These are phyloP conservation scores for Casuarina glauca DNA, from an alignment of 306 rosid species.

Conservation along the genomic window DNA sequence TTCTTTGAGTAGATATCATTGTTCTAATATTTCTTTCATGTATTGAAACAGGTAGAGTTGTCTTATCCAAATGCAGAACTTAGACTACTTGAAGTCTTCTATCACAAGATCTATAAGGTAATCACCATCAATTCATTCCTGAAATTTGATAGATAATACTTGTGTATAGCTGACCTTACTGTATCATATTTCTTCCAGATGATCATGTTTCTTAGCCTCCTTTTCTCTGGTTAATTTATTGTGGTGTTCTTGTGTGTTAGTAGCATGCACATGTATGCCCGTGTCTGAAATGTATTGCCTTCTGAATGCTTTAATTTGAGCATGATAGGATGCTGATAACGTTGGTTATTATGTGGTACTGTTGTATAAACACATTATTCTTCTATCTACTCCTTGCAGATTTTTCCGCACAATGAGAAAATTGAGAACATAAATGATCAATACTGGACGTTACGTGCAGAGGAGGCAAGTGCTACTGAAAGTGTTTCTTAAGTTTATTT, in stretches of 20 bases:
- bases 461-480: conserved; percentile 50
- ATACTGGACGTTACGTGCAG: conserved; percentile 80
- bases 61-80: conserved; percentile 83
- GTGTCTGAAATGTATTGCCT: neutral
- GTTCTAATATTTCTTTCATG: neutral
- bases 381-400: conserved; percentile 38
- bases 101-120: conserved; percentile 96
- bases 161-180: neutral
- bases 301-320: neutral
- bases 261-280: no score
- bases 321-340: neutral
- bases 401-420: conserved; percentile 60
- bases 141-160: neutral
- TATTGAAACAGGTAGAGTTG: conserved; percentile 73
- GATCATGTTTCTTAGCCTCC: neutral
- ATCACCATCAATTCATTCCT: neutral
- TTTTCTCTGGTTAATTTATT: neutral
- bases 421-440: conserved; percentile 83
- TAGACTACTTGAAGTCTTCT: conserved; percentile 87
- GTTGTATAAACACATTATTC: conserved; percentile 1
- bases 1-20: neutral
- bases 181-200: neutral
- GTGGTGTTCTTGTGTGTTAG: neutral
- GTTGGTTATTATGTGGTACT: neutral
- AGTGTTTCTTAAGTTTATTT: neutral